Evolutionary conservation across 2,329 filamentous ascomycete species (phyloP).

Genomic region (Ophiocordyceps sinensis): DNA sequence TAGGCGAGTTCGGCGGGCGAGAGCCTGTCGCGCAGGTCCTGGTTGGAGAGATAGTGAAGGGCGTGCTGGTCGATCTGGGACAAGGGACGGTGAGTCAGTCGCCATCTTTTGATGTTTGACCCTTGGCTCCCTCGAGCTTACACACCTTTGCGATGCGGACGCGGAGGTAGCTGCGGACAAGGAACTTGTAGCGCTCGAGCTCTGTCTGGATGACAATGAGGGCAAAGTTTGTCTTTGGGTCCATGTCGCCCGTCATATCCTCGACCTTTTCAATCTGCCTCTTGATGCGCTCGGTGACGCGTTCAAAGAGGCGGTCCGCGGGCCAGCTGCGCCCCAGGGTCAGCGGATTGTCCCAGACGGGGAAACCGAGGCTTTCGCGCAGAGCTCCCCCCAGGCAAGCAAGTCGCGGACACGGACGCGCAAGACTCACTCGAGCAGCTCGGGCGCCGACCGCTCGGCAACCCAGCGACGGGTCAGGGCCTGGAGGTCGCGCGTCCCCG

Average conservation of each 20-base stretch:
- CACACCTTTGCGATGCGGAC: conserved; percentile 72
- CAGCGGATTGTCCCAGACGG: background rate
- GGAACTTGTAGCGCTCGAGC: conserved; percentile 83
- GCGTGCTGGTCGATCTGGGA: conserved; percentile 60
- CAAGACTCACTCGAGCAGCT: conserved; percentile 59
- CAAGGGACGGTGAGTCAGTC: background rate
- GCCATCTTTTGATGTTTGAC: too few relatives aligned
- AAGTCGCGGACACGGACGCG: conserved; percentile 9
- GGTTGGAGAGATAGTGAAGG: conserved; percentile 53
- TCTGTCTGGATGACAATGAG: conserved; percentile 95
- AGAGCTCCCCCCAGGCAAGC: background rate
- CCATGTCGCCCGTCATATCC: conserved; percentile 70
- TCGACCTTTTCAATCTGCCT: conserved; percentile 58
- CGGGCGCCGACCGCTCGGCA: conserved; percentile 77
- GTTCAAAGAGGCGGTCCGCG: conserved; percentile 61
- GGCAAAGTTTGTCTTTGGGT: conserved; percentile 80
- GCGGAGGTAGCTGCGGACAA: conserved; percentile 70
- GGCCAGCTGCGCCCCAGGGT: conserved; percentile 36
- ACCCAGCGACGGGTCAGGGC: conserved; percentile 85
- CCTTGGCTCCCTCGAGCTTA: background rate
- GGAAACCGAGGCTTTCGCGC: too few relatives aligned
- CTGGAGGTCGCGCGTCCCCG: conserved; percentile 63
- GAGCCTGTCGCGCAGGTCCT: conserved; percentile 43
- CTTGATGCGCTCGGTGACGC: conserved; percentile 60
- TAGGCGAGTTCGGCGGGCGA: conserved; percentile 70